These are phyloP conservation scores for Liriodendron chinense DNA, from an alignment of 164 flowering plant genomes.

Conservation along the genomic window DNA sequence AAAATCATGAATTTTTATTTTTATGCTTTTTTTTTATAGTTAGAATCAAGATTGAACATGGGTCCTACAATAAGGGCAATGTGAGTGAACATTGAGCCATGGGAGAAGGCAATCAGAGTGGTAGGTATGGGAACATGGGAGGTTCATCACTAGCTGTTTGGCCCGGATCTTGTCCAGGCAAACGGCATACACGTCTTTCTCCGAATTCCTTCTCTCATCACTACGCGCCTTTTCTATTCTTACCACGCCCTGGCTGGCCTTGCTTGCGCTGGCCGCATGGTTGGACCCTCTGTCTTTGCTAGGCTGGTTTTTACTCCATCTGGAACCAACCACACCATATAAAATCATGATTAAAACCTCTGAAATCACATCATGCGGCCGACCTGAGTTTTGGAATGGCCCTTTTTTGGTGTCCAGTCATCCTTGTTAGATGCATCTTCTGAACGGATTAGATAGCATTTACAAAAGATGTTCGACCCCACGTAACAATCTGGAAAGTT, in stretches of 20 bases:
- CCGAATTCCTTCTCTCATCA: conserved; percentile 14
- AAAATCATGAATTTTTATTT: no score
- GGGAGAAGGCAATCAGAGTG: conserved; percentile 32
- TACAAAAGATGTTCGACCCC: no score
- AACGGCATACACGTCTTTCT: conserved; percentile 23
- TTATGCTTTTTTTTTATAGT: no score
- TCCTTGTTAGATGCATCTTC: no score
- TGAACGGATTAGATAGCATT: no score
- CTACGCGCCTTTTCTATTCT: conserved; percentile 1
- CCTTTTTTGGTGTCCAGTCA: no score
- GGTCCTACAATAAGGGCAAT: conserved; percentile 33
- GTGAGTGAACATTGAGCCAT: conserved; percentile 31
- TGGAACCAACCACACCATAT: no score
- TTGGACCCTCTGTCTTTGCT: conserved; percentile 3
- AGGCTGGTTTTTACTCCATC: conserved; percentile 1
- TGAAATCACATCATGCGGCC: no score
- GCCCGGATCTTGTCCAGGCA: conserved; percentile 28
- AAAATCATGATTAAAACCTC: no score
- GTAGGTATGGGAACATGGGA: conserved; percentile 31
- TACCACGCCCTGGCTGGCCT: not conserved
- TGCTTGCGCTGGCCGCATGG: not conserved
- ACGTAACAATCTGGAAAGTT: no score
- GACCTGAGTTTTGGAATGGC: no score
- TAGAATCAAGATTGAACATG: conserved; percentile 9
- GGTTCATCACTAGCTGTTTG: conserved; percentile 18